Conservation (phyloP, 768 basidiomycete species). For the Rhizopogon roseolus region DNA sequence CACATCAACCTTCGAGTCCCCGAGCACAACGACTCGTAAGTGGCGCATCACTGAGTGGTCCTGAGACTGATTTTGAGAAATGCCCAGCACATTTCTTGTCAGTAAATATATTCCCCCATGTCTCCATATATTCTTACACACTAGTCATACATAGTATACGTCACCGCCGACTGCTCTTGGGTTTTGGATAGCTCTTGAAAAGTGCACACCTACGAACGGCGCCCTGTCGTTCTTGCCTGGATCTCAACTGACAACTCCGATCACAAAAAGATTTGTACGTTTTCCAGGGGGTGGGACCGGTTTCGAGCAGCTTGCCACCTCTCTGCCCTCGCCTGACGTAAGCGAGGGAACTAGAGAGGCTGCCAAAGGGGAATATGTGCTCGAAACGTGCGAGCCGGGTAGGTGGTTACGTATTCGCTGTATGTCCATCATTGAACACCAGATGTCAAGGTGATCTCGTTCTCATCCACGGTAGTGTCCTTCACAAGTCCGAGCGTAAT, state of each 20-base stretch:
- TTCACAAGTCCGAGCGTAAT: slow-evolving; percentile 92
- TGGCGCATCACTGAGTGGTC: slow-evolving; percentile 5
- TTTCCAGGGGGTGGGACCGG: slow-evolving; percentile 74
- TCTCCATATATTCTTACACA: neutral
- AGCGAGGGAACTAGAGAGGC: neutral
- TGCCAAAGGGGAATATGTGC: slow-evolving; percentile 46
- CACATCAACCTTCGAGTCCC: slow-evolving; percentile 47
- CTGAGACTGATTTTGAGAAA: neutral
- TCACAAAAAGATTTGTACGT: slow-evolving; percentile 85
- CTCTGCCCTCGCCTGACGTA: slow-evolving; percentile 11
- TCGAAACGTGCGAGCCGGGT: slow-evolving; percentile 77
- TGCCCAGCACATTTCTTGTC: slow-evolving; percentile 71
- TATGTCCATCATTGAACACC: neutral
- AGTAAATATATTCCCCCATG: slow-evolving; percentile 14
- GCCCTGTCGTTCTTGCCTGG: slow-evolving; percentile 89
- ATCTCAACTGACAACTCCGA: slow-evolving; percentile 71
- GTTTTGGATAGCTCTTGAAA: slow-evolving; percentile 94
- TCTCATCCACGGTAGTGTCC: slow-evolving; percentile 86
- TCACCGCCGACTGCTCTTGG: slow-evolving; percentile 89
- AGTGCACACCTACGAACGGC: slow-evolving; percentile 78
- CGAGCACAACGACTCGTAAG: slow-evolving; percentile 92
- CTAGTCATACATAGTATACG: slow-evolving; percentile 61
- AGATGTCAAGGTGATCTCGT: slow-evolving; percentile 71
- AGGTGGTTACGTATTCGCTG: neutral
- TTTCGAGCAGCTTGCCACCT: slow-evolving; percentile 58